A percentile compares a stretch with the other conserved stretches of the same genome.
phyloP scores from a whole-genome alignment of 2,329 filamentous ascomycete species.

The Beauveria rudraprayagi region DNA sequence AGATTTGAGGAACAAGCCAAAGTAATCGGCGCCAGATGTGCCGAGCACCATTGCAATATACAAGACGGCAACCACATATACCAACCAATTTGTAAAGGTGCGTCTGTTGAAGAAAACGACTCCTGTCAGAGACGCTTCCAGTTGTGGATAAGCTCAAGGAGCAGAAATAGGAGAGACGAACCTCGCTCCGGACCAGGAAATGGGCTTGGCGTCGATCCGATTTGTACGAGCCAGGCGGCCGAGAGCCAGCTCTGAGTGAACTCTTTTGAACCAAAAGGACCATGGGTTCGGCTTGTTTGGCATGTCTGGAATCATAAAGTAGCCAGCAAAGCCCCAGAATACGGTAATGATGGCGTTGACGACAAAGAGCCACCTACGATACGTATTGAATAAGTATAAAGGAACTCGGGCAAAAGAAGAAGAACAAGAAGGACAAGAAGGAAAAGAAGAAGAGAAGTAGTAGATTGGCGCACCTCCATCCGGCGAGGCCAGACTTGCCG shows the following conservation, averaged over 20 bases:
- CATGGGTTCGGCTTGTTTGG: constrained; percentile 22
- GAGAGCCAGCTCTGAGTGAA: constrained; percentile 21
- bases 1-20: constrained; percentile 25
- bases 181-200: constrained; percentile 19
- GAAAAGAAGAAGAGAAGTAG: constrained; percentile 12
- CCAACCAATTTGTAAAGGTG: constrained; percentile 22
- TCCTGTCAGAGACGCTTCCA: background rate
- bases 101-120: background rate
- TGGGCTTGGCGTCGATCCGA: constrained; percentile 17
- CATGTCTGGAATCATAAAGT: constrained; percentile 26
- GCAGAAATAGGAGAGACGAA: background rate
- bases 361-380: constrained; percentile 34
- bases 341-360: constrained; percentile 33
- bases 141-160: background rate
- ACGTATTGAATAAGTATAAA: background rate
- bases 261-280: constrained; percentile 22
- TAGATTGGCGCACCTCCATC: constrained; percentile 28
- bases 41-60: constrained; percentile 25
- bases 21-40: constrained; percentile 27
- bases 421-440: too few species aligned
- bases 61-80: constrained; percentile 25
- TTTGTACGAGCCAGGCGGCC: constrained; percentile 20
- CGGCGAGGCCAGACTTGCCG: constrained; percentile 27
- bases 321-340: constrained; percentile 25
- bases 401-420: too few species aligned